Evolutionary conservation across 2,329 filamentous ascomycete genomes (phyloP), one percentile per base, ranked within the genome.

Genomic region (Clonostachys byssicola): DNA sequence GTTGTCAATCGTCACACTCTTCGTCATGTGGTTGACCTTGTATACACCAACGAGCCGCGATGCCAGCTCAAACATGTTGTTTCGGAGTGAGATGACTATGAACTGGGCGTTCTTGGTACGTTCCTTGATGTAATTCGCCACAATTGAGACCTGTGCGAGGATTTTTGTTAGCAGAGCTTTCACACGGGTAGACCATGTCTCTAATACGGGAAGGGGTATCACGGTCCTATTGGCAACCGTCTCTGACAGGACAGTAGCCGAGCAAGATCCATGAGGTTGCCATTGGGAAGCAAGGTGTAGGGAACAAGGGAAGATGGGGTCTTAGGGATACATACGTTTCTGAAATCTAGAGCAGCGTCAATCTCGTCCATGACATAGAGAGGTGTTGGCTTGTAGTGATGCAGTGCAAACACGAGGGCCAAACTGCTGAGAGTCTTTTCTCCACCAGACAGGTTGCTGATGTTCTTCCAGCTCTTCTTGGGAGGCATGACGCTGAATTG

Each of bases 391-490:
- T 95, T 95, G 69, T 96, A 99, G 64, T 97, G 92, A 68, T 99
- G 94, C 59, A 99, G 70, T 33, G 94, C 94, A 74, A 99, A 99
- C n/a, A 99, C 94, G 48, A 99, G 73, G 18, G 94, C 94, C 68
- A 99, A 71, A 67, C 87, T 92, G 56, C 88, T 94, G 52, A 99
- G 72, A 36, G 94, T 99, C 81, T 99, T 99, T 72, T 99, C 94
- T 53, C 94, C 94, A 74, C 94, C 94, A 34, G 87, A 92, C 56
- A 99, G 65, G 65, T 99, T 97, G 62, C 88, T 86, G 62, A 99
- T 99, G 64, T 97, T 99, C 80, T 96, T 99, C 95, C 95, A 99
- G 61, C 88, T 94, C 80, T 99, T 99, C 81, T 99, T 99, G 12
- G 94, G 94, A 44, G 94, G 95, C 94, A 99, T 99, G 55, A 99